Conservation (phyloP, 2,329 filamentous ascomycete genomes). For the Aureobasidium leucospermi region DNA sequence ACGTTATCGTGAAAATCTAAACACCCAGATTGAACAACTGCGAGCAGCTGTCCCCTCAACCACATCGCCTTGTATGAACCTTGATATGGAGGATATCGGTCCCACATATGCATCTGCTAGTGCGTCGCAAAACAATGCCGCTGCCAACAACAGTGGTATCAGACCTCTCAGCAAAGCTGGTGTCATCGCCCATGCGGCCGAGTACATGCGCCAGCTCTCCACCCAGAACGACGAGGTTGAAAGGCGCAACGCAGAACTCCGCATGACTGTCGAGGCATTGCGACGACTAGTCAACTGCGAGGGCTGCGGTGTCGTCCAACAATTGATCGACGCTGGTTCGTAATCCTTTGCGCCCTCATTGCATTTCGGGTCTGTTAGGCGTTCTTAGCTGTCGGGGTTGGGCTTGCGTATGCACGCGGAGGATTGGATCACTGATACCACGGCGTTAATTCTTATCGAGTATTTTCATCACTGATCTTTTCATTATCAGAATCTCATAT, state of each 20-base stretch:
- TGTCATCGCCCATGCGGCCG: conserved; percentile 38
- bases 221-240: conserved; percentile 33
- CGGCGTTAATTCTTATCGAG: neutral
- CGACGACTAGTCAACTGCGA: conserved; percentile 40
- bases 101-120: conserved; percentile 5
- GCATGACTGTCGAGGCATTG: conserved; percentile 34
- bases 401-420: neutral
- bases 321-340: conserved; percentile 28
- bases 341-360: neutral
- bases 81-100: conserved; percentile 38
- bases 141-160: conserved; percentile 24
- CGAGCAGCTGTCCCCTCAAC: conserved; percentile 32
- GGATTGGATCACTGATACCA: neutral
- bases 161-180: conserved; percentile 38
- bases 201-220: conserved; percentile 41
- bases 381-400: neutral
- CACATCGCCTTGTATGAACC: conserved; percentile 27
- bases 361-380: neutral
- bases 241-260: conserved; percentile 32
- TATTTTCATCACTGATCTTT: neutral
- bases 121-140: neutral
- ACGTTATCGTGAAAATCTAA: conserved; percentile 40
- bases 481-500: neutral
- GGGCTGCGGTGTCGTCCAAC: conserved; percentile 39
- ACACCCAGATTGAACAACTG: conserved; percentile 38